These are phyloP conservation scores for Ramularia collo-cygni DNA, from an alignment of 2,329 filamentous ascomycete genomes.

Conservation along the genomic window DNA sequence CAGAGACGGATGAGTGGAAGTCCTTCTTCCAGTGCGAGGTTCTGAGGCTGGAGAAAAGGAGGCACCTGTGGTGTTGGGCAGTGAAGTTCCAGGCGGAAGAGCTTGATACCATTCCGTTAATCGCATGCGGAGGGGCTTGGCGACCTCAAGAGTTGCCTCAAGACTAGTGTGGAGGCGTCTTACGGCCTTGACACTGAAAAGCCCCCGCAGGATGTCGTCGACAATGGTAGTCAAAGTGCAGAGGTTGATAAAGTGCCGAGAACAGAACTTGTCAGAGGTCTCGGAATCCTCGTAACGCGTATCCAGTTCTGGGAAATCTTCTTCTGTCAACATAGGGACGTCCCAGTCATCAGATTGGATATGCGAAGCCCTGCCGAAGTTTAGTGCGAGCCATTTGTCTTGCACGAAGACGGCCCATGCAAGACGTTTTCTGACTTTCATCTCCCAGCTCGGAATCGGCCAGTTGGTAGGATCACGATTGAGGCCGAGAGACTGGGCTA, in stretches of 20 bases:
- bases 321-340: conserved; percentile 38
- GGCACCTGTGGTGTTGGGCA: neutral
- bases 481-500: conserved; percentile 53
- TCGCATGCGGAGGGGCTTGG: conserved; percentile 43
- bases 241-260: conserved; percentile 45
- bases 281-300: conserved; percentile 11
- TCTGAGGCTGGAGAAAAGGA: neutral
- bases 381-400: conserved; percentile 55
- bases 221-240: conserved; percentile 47
- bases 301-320: conserved; percentile 37
- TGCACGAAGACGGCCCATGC: conserved; percentile 62
- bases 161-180: conserved; percentile 40
- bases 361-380: conserved; percentile 52
- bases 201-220: conserved; percentile 43
- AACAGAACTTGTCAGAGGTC: conserved; percentile 7
- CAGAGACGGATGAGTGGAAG: conserved; percentile 5
- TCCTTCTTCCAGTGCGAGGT: conserved; percentile 2
- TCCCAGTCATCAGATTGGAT: conserved; percentile 52
- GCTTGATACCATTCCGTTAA: conserved; percentile 45
- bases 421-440: conserved; percentile 53
- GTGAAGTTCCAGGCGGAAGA: conserved; percentile 33
- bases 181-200: conserved; percentile 28
- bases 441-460: conserved; percentile 58
- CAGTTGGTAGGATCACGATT: conserved; percentile 57
- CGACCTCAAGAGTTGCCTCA: conserved; percentile 40